These are phyloP conservation scores for Cryptosporidium viatorum DNA, from an alignment of 169 alveolate genomes.

Conservation along the genomic window DNA sequence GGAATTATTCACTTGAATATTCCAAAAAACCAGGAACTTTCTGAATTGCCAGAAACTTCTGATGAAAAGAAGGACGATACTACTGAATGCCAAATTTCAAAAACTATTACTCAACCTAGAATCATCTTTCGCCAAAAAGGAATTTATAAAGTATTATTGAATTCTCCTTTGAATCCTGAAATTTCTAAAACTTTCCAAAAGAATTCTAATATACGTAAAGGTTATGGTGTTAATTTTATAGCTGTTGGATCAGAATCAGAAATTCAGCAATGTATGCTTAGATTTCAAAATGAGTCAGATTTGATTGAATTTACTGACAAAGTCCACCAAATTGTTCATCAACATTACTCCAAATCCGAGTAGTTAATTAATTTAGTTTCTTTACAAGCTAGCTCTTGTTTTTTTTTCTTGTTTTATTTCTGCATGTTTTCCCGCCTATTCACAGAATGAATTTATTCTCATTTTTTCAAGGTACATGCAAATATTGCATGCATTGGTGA, in stretches of 20 bases:
- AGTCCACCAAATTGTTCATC: background rate
- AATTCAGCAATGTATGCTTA: conserved; percentile 51
- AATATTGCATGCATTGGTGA: too few species aligned
- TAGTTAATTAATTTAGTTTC: background rate
- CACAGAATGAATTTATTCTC: too few species aligned
- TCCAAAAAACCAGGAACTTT: conserved; percentile 5
- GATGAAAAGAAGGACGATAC: background rate
- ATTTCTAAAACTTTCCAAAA: conserved; percentile 55
- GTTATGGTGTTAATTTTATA: conserved; percentile 52
- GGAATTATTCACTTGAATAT: conserved; percentile 56
- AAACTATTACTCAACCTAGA: conserved; percentile 42
- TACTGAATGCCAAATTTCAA: background rate
- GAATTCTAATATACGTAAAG: conserved; percentile 38
- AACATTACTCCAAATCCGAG: background rate
- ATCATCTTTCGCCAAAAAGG: conserved; percentile 70
- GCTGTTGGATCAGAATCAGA: conserved; percentile 44
- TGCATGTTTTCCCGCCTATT: too few species aligned
- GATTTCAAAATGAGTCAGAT: conserved; percentile 62
- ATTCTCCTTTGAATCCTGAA: conserved; percentile 53
- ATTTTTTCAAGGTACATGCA: too few species aligned
- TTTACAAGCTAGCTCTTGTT: background rate
- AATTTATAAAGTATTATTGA: conserved; percentile 47
- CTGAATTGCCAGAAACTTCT: background rate
- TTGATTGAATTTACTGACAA: conserved; percentile 18
- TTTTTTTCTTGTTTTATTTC: background rate